Conservation (phyloP, 805 yeast genomes). For the Cyberlindnera maritima region DNA sequence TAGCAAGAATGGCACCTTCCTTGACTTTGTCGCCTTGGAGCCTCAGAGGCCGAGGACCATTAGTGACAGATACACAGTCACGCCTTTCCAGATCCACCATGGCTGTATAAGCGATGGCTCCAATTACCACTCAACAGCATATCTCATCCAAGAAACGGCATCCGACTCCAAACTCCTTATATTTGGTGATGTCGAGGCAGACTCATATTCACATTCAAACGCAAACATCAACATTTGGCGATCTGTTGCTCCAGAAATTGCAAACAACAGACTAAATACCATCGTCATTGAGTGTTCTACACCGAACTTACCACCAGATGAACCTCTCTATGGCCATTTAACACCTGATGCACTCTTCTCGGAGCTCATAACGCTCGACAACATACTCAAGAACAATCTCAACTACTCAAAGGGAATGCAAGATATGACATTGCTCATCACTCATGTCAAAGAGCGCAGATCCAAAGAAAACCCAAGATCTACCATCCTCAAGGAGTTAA, state of each 20-base stretch:
- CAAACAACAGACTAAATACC: constrained; percentile 41
- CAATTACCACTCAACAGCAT: constrained; percentile 51
- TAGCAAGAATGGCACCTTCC: constrained; percentile 27
- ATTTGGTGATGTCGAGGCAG: constrained; percentile 87
- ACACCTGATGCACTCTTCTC: constrained; percentile 60
- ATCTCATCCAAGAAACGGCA: constrained; percentile 41
- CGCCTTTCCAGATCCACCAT: constrained; percentile 38
- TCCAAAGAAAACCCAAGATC: constrained; percentile 52
- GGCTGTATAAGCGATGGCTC: constrained; percentile 34
- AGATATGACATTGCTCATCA: constrained; percentile 25
- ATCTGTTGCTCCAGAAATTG: constrained; percentile 45
- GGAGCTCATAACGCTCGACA: constrained; percentile 41
- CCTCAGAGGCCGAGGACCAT: constrained; percentile 1
- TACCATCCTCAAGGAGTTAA: constrained; percentile 48
- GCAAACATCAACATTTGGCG: constrained; percentile 51
- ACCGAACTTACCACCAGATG: constrained; percentile 39
- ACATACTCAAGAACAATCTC: neutral
- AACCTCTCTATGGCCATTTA: constrained; percentile 74
- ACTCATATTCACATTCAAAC: constrained; percentile 41
- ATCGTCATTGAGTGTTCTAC: constrained; percentile 81
- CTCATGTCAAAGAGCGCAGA: constrained; percentile 47
- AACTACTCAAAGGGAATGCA: constrained; percentile 11
- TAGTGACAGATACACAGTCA: constrained; percentile 23
- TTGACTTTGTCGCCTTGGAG: constrained; percentile 20
- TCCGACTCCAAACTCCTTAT: constrained; percentile 44